A percentile compares a stretch with the other conserved stretches of the same genome.
These are phyloP conservation scores for Sphenostylis stenocarpa DNA, from an alignment of 306 rosid species.

Conservation along the genomic window DNA sequence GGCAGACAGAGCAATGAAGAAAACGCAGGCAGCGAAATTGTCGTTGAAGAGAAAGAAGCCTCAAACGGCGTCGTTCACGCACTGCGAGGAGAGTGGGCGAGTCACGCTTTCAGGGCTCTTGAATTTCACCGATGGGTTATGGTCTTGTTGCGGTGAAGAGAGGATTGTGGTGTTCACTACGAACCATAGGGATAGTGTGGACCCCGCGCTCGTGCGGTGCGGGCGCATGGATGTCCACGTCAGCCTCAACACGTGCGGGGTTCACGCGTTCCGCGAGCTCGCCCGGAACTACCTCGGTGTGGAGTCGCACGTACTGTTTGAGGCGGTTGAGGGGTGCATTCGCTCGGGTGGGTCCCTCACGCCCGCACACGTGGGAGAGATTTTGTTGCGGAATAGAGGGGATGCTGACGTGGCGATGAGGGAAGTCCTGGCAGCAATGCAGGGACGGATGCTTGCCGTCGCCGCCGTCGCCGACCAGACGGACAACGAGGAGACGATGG, in stretches of 20 bases:
- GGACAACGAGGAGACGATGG: constrained; percentile 42
- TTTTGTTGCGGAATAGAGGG: constrained; percentile 59
- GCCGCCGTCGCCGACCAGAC: constrained; percentile 28
- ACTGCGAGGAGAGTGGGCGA: constrained; percentile 52
- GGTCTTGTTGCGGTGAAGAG: constrained; percentile 92
- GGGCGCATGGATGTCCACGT: constrained; percentile 95
- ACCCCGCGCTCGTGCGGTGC: constrained; percentile 76
- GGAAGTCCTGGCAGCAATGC: constrained; percentile 70
- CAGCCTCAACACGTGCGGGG: constrained; percentile 73
- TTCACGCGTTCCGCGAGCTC: constrained; percentile 60
- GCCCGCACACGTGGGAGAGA: constrained; percentile 85
- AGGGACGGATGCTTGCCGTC: constrained; percentile 43
- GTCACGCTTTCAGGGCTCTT: constrained; percentile 84
- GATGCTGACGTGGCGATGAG: constrained; percentile 66
- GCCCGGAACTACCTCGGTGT: constrained; percentile 62
- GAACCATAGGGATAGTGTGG: constrained; percentile 68
- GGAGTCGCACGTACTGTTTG: constrained; percentile 59
- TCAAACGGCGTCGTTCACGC: constrained; percentile 23
- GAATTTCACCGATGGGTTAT: constrained; percentile 82
- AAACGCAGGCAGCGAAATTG: constrained; percentile 2
- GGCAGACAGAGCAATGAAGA: constrained; percentile 54
- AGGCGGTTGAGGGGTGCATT: constrained; percentile 62
- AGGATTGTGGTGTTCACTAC: constrained; percentile 81
- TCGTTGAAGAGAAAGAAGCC: constrained; percentile 25
- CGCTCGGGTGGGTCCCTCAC: constrained; percentile 73